Evolutionary conservation across 2,329 filamentous ascomycete genomes (phyloP), one percentile per base, ranked within the genome.

Genomic region (Tolypocladium tundrense): DNA sequence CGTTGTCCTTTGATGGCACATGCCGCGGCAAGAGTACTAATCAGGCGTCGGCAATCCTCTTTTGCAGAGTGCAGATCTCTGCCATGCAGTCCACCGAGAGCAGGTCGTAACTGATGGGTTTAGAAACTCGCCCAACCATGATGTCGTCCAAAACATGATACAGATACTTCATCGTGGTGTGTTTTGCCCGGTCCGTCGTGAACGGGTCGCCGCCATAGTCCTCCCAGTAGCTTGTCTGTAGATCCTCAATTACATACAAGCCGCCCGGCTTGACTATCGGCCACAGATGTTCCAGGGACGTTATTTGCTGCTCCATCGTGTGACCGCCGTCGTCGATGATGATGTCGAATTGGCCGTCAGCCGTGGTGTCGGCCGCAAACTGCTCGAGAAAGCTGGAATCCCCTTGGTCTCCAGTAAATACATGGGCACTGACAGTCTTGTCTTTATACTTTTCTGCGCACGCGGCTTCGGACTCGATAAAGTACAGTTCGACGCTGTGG

Each of bases 271-370:
- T 70, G 21, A 75, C 66, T 3, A 66, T 64, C 16, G 66, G 68
- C 70, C 70, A 77, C 21, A 76, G 63, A 11, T 63, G 63, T 48
- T 71, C 61, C 1, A 76, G 58, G 3, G 67, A 71, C 1, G 63
- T 67, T 31, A 69, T 69, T 60, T 76, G 73, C 63, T 76, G 70
- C 6, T 63, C 59, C 70, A 76, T 73, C 4, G 58, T 67, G 54
- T 75, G 72, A 1, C 72, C 71, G 4, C 72, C 73, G 56, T 74
- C 72, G 53, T 76, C 72, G 45, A 77, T 65, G 45, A 77, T 65
- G 40, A 77, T 60, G 59, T 76, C 74, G 48, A 76, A 75, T 14
- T 61, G 43, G 16, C 57, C 54, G 27, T 68, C 64, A 7, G 61
- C 61, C 21, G 72, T 72, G 0, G 69, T 62, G 45, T 71, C 62